phyloP scores from a whole-genome alignment of 2,329 filamentous ascomycete genomes.

The Thelonectria blattea region DNA sequence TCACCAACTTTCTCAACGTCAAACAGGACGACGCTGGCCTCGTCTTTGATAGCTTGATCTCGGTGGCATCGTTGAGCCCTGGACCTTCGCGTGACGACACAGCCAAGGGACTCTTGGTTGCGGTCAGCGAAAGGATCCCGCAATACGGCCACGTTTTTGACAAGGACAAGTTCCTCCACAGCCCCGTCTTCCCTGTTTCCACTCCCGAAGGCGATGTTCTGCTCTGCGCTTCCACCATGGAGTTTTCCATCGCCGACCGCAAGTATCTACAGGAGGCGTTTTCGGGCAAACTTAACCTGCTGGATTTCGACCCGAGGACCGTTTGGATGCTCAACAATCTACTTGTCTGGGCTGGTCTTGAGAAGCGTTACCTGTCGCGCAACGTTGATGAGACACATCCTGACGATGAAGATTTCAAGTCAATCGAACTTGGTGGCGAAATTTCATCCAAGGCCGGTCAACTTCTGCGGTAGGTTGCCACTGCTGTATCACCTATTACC shows the following conservation, averaged over 20 bases:
- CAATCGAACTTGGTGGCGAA: not conserved
- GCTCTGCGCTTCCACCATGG: constrained; percentile 28
- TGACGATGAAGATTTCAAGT: not conserved
- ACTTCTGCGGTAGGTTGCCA: constrained; percentile 24
- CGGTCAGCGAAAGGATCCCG: constrained; percentile 25
- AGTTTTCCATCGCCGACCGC: constrained; percentile 32
- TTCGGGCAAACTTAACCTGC: constrained; percentile 22
- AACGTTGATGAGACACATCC: constrained; percentile 24
- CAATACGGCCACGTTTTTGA: constrained; percentile 30
- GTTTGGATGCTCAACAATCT: constrained; percentile 32
- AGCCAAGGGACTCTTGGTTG: constrained; percentile 24
- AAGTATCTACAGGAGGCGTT: constrained; percentile 28
- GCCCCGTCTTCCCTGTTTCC: constrained; percentile 27
- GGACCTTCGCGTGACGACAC: not conserved
- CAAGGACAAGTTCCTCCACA: constrained; percentile 21
- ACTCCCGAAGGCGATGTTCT: constrained; percentile 26
- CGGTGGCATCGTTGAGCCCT: constrained; percentile 18
- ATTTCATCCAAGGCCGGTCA: constrained; percentile 28
- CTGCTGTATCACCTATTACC: fast-evolving
- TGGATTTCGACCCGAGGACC: constrained; percentile 28
- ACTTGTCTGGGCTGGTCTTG: constrained; percentile 30
- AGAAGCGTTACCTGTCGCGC: constrained; percentile 28
- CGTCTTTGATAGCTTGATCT: constrained; percentile 29
- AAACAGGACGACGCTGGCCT: constrained; percentile 27
- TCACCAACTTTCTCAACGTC: constrained; percentile 28